Percentiles rank a stretch among this genome's conserved stretches.
Evolutionary conservation across 2,329 filamentous ascomycete species (phyloP).

Genomic region (Claviceps capensis): DNA sequence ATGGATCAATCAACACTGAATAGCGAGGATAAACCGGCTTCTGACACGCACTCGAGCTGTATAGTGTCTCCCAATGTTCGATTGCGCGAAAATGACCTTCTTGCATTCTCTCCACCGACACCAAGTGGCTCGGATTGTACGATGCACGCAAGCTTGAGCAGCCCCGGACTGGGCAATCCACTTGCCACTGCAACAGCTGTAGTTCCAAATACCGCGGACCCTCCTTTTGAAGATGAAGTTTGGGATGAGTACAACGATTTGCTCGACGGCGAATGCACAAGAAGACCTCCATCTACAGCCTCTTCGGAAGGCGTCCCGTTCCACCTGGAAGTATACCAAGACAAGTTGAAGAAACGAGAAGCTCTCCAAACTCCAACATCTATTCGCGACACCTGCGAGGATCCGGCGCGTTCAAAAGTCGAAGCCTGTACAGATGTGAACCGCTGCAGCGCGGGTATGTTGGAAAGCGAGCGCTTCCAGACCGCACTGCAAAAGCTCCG

Average conservation of each 20-base stretch:
- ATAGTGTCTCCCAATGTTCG: slow-evolving; percentile 18
- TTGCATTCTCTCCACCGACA: slow-evolving; percentile 48
- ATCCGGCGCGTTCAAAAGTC: slow-evolving; percentile 18
- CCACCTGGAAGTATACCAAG: slow-evolving; percentile 36
- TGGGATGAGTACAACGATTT: slow-evolving; percentile 94
- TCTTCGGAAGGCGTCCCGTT: slow-evolving; percentile 45
- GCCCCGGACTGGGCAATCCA: slow-evolving; percentile 43
- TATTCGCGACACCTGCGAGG: slow-evolving; percentile 16
- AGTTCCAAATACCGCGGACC: slow-evolving; percentile 46
- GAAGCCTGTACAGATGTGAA: slow-evolving; percentile 30
- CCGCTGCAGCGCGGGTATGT: slow-evolving; percentile 41
- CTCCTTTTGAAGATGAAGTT: slow-evolving; percentile 67
- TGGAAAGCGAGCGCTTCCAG: slow-evolving; percentile 29
- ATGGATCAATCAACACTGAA: slow-evolving; percentile 22
- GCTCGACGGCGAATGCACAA: slow-evolving; percentile 47
- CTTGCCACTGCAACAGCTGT: slow-evolving; percentile 52
- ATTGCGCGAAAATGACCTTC: slow-evolving; percentile 44
- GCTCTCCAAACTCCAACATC: slow-evolving; percentile 36
- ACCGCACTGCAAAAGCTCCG: slow-evolving; percentile 30
- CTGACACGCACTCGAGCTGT: slow-evolving; percentile 17
- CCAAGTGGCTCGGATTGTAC: slow-evolving; percentile 57
- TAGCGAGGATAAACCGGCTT: slow-evolving; percentile 17
- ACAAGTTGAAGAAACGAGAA: slow-evolving; percentile 21
- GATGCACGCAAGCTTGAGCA: slow-evolving; percentile 41
- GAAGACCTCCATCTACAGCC: slow-evolving; percentile 35